phyloP scores from a whole-genome alignment of 305 asterid species.

The Rubia occidens region DNA sequence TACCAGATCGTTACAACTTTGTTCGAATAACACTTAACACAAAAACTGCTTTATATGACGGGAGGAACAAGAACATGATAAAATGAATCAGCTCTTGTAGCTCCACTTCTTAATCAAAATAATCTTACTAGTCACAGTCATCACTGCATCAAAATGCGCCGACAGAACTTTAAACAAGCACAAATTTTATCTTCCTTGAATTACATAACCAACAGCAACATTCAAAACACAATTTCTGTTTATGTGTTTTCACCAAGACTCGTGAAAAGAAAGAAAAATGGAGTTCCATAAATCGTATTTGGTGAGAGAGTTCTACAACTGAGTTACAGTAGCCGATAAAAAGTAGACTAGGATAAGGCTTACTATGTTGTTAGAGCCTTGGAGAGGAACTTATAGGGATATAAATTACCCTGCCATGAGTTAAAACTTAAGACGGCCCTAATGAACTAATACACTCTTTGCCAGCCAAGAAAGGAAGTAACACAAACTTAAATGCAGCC shows the following conservation, averaged over 20 bases:
- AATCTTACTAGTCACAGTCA: no score
- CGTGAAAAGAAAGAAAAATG: background rate
- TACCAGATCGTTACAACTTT: background rate
- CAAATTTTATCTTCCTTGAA: background rate
- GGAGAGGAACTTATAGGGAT: background rate
- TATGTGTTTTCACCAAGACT: background rate
- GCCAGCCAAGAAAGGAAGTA: background rate
- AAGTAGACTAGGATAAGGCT: background rate
- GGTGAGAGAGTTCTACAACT: background rate
- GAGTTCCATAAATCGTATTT: background rate
- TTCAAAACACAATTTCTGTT: background rate
- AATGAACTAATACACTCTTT: background rate
- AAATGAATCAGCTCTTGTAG: background rate
- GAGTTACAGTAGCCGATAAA: background rate
- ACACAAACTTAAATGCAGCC: constrained; percentile 1
- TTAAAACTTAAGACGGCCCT: background rate
- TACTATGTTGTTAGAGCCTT: background rate
- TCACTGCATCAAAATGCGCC: background rate
- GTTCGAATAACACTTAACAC: background rate
- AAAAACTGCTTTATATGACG: background rate
- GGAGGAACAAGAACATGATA: background rate
- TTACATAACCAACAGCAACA: background rate
- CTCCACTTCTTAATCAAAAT: background rate
- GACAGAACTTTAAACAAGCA: background rate
- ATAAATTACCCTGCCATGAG: background rate